A percentile compares a stretch with the other conserved stretches of the same genome.
Evolutionary conservation across 768 basidiomycete species (phyloP).

Genomic region (Mycena olivaceomarginata): DNA sequence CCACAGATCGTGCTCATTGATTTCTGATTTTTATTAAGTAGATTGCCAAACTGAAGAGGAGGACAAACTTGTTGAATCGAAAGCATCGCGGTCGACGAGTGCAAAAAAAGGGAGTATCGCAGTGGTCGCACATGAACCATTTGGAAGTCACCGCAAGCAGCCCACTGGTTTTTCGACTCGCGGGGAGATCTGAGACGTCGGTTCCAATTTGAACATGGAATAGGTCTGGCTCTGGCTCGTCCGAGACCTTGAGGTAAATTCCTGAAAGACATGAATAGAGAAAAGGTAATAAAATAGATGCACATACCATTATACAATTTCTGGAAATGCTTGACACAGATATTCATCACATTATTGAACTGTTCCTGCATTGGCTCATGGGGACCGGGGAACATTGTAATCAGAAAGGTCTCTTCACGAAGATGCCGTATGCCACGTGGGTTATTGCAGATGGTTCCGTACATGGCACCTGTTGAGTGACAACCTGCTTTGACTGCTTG

Average conservation of each 20-base stretch:
- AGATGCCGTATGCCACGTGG: conserved; percentile 44
- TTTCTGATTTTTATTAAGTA: no score
- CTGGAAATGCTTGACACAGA: conserved; percentile 32
- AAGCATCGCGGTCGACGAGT: background rate
- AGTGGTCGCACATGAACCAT: conserved; percentile 19
- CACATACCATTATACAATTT: conserved; percentile 37
- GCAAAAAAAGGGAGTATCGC: background rate
- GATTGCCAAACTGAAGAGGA: no score
- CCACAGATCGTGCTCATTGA: no score
- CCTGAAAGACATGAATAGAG: no score
- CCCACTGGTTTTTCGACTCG: no score
- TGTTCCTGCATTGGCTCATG: conserved; percentile 42
- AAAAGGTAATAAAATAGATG: no score
- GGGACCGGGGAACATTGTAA: conserved; percentile 48
- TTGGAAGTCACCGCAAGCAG: conserved; percentile 6
- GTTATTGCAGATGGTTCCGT: conserved; percentile 47
- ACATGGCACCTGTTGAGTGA: conserved; percentile 51
- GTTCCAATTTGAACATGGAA: no score
- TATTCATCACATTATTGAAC: conserved; percentile 38
- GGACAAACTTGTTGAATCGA: no score
- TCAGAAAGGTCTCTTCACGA: conserved; percentile 47
- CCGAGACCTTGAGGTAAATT: no score
- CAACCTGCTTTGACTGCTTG: conserved; percentile 37
- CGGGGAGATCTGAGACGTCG: no score
- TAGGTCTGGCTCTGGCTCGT: no score